Percentiles rank a stretch among this genome's conserved stretches.
Evolutionary conservation across 257 asterid species (phyloP).

Genomic region (Asclepias syriaca): DNA sequence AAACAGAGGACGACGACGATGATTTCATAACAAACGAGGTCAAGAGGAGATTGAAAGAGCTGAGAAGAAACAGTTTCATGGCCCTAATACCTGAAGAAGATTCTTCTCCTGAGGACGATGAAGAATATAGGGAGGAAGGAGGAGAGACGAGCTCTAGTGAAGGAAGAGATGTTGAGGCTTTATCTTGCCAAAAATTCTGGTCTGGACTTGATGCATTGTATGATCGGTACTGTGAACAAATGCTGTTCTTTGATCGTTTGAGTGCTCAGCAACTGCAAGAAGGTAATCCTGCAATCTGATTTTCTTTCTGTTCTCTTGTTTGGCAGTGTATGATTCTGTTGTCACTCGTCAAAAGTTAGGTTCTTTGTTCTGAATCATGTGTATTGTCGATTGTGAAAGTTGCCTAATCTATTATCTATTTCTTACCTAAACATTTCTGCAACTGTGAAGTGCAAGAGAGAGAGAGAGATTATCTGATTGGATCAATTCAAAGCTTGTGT

Average conservation of each 20-base stretch:
- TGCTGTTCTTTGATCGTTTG: constrained; percentile 66
- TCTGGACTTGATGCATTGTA: constrained; percentile 86
- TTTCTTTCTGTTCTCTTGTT: not conserved
- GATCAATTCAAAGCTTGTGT: not conserved
- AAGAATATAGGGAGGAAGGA: constrained; percentile 54
- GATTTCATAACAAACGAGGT: constrained; percentile 92
- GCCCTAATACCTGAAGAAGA: constrained; percentile 89
- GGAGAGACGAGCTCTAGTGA: constrained; percentile 69
- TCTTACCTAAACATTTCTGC: not conserved
- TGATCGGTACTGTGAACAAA: constrained; percentile 64
- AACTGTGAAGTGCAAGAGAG: not conserved
- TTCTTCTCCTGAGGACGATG: constrained; percentile 47
- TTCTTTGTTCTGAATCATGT: not conserved
- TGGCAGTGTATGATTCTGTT: not conserved
- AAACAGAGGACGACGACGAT: constrained; percentile 80
- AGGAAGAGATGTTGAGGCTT: constrained; percentile 90
- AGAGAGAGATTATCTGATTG: not conserved
- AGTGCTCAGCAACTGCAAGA: constrained; percentile 75
- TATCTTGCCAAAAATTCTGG: constrained; percentile 71
- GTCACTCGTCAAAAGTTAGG: not conserved
- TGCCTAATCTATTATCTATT: not conserved
- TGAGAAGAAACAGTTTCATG: constrained; percentile 89
- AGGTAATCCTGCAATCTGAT: constrained; percentile 14
- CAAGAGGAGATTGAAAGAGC: constrained; percentile 89
- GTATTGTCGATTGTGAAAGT: not conserved